phyloP scores from a whole-genome alignment of 768 basidiomycete genomes.

The Myochromella boudieri region DNA sequence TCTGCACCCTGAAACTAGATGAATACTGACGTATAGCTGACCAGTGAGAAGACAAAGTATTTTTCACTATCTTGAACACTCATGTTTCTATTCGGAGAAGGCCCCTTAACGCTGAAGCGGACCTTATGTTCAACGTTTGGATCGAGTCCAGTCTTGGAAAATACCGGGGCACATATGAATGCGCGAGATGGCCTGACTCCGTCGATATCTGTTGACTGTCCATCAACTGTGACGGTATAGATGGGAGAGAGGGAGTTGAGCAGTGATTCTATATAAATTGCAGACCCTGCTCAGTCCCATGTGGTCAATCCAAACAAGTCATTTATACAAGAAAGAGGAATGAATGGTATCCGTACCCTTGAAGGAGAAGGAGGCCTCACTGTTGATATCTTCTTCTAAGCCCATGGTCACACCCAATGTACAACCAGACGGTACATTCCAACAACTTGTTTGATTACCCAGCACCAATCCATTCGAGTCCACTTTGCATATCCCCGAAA shows the following conservation, averaged over 20 bases:
- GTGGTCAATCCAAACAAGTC: too few species aligned
- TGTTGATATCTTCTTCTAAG: constrained; percentile 13
- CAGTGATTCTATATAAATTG: constrained; percentile 24
- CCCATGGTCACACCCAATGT: constrained; percentile 19
- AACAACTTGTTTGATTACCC: constrained; percentile 19
- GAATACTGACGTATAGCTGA: constrained; percentile 22
- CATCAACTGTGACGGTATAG: constrained; percentile 26
- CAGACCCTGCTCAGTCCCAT: constrained; percentile 18
- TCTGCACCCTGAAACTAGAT: neutral
- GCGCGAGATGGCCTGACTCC: constrained; percentile 16
- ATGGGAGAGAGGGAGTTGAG: constrained; percentile 19
- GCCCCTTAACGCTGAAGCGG: constrained; percentile 21
- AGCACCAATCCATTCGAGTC: constrained; percentile 7
- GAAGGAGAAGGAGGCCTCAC: constrained; percentile 22
- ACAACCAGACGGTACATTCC: constrained; percentile 18
- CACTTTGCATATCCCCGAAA: constrained; percentile 8
- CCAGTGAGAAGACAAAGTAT: constrained; percentile 19
- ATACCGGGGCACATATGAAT: constrained; percentile 23
- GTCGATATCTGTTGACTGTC: constrained; percentile 23
- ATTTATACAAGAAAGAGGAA: too few species aligned
- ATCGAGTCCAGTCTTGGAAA: constrained; percentile 22
- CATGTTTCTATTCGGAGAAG: constrained; percentile 18
- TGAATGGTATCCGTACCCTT: constrained; percentile 15
- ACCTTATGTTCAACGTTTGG: constrained; percentile 22
- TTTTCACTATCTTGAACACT: constrained; percentile 10